Base-by-base conservation (phyloP, 75 land plant species). In the Pinus albicaulis region DNA sequence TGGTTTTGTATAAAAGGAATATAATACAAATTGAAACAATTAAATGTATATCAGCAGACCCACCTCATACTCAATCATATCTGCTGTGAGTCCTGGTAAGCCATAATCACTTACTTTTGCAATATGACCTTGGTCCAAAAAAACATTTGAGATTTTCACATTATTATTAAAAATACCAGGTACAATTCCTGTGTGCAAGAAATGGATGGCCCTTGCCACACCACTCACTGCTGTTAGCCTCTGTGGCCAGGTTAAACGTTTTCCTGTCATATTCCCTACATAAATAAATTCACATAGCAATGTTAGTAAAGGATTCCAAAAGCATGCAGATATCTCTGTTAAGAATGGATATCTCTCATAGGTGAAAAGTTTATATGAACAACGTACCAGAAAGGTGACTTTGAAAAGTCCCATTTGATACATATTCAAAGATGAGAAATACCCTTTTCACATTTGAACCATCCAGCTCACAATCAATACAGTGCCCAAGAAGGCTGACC, bases 401-500 rank as follows among this genome's bases (percentile, higher is more conserved):
- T 44, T 79, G 88, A 7, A 98, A 78, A 38, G 90, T 89, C 22
- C 96, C 90, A 80, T 89, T 92, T 0, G 87, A 70, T 23, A 95
- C 71, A 75, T 80, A 82, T 79, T 98, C 98, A 53, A 86, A 82
- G 56, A 98, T 89, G 23, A 98, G 77, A 56, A 74, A 92, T 24
- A 98, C 76, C 1, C 85, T 81, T 28, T 77, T 80, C 14, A 75
- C 58, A 55, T 79, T 83, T 23, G 80, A 59, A 41, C 80, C 83
- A 41, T 85, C 91, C 36, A 76, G 77, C 31, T 81, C 76, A 24
- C 70, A 78, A 16, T 59, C 83, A 28, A 89, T 73, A 74, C 88
- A 87, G 80, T 92, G 91, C 8, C 99, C 99, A 65, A 98, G 77
- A 71, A 92, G 77, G 48, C 91, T 91, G 36, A 92, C 98, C 23